Percentiles rank a stretch among this genome's conserved stretches.
Conservation (phyloP, 208 protist species). For the Kentomonas sorsogonicus region DNA sequence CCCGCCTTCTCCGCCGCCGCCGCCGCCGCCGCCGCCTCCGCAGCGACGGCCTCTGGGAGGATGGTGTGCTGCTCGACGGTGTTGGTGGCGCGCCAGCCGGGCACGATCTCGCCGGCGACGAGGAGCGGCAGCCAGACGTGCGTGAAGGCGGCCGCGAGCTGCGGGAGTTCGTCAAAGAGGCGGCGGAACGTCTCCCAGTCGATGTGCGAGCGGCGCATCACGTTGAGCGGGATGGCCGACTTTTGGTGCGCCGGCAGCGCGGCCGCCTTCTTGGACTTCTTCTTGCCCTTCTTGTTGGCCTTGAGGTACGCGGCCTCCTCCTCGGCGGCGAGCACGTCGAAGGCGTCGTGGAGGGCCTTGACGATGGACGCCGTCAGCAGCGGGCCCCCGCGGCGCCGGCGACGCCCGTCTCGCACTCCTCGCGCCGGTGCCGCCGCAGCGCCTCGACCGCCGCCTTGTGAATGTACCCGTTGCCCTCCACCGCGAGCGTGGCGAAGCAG, state of each 20-base stretch:
- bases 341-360: slow-evolving; percentile 55
- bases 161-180: slow-evolving; percentile 65
- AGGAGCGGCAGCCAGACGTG: slow-evolving; percentile 69
- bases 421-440: slow-evolving; percentile 25
- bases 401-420: slow-evolving; percentile 20
- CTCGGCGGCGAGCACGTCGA: slow-evolving; percentile 41
- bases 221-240: slow-evolving; percentile 52
- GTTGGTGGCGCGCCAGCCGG: background rate
- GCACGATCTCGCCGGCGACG: slow-evolving; percentile 16
- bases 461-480: slow-evolving; percentile 64
- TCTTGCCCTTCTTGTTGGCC: slow-evolving; percentile 33
- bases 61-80: background rate
- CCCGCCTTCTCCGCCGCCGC: background rate
- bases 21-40: background rate
- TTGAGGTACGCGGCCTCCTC: slow-evolving; percentile 63
- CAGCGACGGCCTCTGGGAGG: background rate
- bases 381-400: too few species aligned
- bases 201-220: slow-evolving; percentile 73
- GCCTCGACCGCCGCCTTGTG: slow-evolving; percentile 46
- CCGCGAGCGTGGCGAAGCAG: slow-evolving; percentile 52
- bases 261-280: slow-evolving; percentile 24
- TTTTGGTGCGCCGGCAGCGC: slow-evolving; percentile 43
- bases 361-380: slow-evolving; percentile 55
- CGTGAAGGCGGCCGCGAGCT: slow-evolving; percentile 56
- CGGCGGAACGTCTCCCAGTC: slow-evolving; percentile 42